Percentiles rank a stretch among this genome's conserved stretches.
Evolutionary conservation across 2,329 filamentous ascomycete genomes (phyloP).

Genomic region (Aureobasidium sp.): DNA sequence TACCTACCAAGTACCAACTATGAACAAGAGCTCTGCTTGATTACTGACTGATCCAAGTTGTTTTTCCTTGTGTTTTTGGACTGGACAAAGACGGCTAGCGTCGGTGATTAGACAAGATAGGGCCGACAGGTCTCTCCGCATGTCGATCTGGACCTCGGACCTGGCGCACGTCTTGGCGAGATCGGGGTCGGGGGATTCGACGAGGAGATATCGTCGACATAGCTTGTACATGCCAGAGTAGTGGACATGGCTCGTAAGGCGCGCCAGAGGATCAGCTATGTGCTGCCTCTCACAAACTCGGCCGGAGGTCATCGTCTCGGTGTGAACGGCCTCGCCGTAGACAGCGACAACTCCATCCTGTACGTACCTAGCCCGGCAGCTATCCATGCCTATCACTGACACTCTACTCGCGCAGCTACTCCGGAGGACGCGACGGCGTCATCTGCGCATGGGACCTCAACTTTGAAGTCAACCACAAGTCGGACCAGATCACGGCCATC

Average conservation of each 20-base stretch:
- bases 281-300: constrained; percentile 65
- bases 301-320: constrained; percentile 84
- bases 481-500: constrained; percentile 26
- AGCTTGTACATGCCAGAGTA: constrained; percentile 1
- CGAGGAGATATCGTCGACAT: neutral
- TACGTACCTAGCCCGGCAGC: constrained; percentile 41
- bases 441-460: constrained; percentile 93
- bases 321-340: constrained; percentile 88
- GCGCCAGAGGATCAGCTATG: constrained; percentile 48
- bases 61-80: neutral
- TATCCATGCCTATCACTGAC: neutral
- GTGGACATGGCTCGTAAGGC: constrained; percentile 43
- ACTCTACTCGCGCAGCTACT: constrained; percentile 59
- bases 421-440: constrained; percentile 87
- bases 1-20: neutral
- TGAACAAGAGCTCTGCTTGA: neutral
- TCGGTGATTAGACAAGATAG: neutral
- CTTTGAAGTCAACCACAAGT: constrained; percentile 50
- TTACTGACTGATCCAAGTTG: neutral
- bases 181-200: neutral
- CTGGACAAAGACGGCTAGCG: neutral
- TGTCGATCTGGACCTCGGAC: constrained; percentile 3
- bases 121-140: neutral
- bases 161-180: neutral
- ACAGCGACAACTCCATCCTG: constrained; percentile 76